Evolutionary conservation across 179 eudicot genomes (phyloP).

Genomic region (Amaranthus tricolor): DNA sequence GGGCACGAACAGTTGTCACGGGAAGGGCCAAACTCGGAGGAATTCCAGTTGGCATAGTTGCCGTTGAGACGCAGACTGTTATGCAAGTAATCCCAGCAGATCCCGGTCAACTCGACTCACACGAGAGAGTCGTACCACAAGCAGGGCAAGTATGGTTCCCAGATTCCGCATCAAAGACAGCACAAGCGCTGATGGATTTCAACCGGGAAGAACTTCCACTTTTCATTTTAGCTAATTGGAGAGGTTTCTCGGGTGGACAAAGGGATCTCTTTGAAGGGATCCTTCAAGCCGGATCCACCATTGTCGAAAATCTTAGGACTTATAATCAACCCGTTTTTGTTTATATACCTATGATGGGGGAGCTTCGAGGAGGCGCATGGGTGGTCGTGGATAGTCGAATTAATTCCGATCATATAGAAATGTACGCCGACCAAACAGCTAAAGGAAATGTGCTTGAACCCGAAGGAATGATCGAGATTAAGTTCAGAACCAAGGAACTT

Average conservation of each 20-base stretch:
- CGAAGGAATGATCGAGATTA: constrained; percentile 95
- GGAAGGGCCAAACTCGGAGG: constrained; percentile 99
- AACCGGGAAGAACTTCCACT: constrained; percentile 94
- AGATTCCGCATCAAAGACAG: constrained; percentile 91
- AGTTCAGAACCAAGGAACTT: constrained; percentile 72
- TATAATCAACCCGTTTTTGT: constrained; percentile 90
- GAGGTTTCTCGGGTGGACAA: constrained; percentile 99
- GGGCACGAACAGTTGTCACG: constrained; percentile 99
- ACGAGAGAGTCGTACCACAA: constrained; percentile 95
- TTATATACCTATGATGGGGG: constrained; percentile 89
- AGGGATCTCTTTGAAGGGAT: constrained; percentile 98
- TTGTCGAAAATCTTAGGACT: constrained; percentile 93
- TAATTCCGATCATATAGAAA: constrained; percentile 87
- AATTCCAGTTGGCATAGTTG: constrained; percentile 91
- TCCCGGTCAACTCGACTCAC: constrained; percentile 98
- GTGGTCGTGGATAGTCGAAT: constrained; percentile 94
- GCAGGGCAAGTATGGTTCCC: constrained; percentile 99
- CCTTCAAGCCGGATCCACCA: constrained; percentile 96
- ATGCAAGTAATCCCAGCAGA: constrained; percentile 98
- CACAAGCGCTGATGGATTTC: constrained; percentile 96
- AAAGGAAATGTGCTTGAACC: constrained; percentile 98
- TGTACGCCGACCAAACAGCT: constrained; percentile 94
- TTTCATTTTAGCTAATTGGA: constrained; percentile 96
- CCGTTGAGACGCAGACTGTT: constrained; percentile 97
- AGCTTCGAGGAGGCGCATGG: constrained; percentile 99